phyloP scores from a whole-genome alignment of 257 asterid genomes.

The Gardenia jasminoides region DNA sequence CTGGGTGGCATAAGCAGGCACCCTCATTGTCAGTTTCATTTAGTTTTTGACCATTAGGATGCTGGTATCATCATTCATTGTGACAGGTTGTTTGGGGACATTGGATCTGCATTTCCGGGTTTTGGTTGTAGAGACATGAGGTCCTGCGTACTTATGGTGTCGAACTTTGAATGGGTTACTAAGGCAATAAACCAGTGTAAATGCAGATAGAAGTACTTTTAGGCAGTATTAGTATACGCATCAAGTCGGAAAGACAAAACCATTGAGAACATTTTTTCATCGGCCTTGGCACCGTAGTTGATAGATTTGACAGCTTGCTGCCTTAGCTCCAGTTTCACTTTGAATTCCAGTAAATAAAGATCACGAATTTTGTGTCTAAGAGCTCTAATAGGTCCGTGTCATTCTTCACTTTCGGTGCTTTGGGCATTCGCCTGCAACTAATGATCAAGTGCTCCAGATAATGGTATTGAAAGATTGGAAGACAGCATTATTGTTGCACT shows the following conservation, averaged over 20 bases:
- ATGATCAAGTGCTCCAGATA: background rate
- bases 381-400: background rate
- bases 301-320: constrained; percentile 9
- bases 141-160: background rate
- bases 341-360: background rate
- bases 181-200: background rate
- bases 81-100: background rate
- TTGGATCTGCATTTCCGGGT: background rate
- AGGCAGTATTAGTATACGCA: background rate
- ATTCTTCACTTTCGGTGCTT: constrained; percentile 1
- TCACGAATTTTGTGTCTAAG: background rate
- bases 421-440: constrained; percentile 7
- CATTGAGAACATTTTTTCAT: background rate
- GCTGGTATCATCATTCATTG: too few species aligned
- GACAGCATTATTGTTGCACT: background rate
- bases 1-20: background rate
- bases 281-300: constrained; percentile 3
- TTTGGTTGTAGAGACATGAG: background rate
- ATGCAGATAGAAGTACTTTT: background rate
- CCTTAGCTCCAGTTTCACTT: background rate
- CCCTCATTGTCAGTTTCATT: background rate
- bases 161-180: background rate
- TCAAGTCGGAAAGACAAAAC: background rate
- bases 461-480: background rate
- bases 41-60: background rate